Percentiles rank a stretch among this genome's conserved stretches.
phyloP scores from a whole-genome alignment of 139 green algal species.

The Pleodorina starrii region DNA sequence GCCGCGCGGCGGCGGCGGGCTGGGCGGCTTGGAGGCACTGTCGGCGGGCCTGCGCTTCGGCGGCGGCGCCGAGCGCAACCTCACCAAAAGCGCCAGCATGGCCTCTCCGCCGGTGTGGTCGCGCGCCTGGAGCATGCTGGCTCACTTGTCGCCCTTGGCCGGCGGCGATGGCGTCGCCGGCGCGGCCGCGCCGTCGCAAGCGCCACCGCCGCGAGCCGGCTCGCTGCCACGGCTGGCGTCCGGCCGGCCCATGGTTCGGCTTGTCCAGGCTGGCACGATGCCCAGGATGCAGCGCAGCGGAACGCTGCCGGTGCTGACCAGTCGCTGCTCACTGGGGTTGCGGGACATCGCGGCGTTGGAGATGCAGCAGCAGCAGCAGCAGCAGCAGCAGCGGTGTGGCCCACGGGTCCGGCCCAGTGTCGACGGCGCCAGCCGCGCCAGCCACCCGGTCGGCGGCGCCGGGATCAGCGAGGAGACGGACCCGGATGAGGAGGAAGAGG shows the following conservation, averaged over 20 bases:
- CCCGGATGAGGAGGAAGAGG: background rate
- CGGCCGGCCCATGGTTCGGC: background rate
- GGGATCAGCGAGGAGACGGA: background rate
- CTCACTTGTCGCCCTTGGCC: no score
- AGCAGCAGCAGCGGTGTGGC: background rate
- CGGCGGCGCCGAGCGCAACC: no score
- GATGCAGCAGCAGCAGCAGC: background rate
- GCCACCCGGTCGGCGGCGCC: background rate
- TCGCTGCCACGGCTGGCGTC: background rate
- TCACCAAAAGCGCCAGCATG: no score
- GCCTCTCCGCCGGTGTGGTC: no score
- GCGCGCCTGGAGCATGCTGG: no score
- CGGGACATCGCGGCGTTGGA: background rate
- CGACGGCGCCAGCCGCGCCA: background rate
- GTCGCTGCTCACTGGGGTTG: background rate
- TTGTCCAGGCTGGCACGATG: background rate
- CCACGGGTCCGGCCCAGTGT: background rate
- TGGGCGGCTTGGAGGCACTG: no score
- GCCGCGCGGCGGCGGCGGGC: no score
- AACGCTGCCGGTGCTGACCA: background rate
- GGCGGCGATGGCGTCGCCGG: no score
- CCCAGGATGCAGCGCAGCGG: background rate
- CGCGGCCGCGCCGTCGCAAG: background rate
- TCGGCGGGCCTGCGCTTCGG: no score
- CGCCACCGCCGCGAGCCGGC: background rate